Evolutionary conservation across 2,329 filamentous ascomycete species (phyloP).

Genomic region (Talaromyces rugulosus): DNA sequence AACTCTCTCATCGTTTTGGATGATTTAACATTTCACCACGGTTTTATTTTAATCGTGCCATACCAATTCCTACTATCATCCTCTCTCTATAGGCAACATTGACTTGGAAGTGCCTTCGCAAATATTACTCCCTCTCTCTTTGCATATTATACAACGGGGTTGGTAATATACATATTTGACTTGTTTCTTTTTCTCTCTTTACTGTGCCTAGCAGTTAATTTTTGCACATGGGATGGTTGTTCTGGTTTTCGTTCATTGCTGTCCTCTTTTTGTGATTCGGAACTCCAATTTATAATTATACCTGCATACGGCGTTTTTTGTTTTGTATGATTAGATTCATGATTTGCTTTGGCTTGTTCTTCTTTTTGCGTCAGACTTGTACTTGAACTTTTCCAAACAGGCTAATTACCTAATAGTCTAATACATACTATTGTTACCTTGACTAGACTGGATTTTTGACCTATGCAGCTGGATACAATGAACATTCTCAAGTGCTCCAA

Average conservation of each 20-base stretch:
- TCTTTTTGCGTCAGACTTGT: background rate
- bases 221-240: background rate
- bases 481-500: too few species aligned
- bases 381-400: background rate
- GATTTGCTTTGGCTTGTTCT: background rate
- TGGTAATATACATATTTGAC: background rate
- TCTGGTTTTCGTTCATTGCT: background rate
- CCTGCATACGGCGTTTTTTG: background rate
- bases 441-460: background rate
- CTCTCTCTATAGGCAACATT: background rate
- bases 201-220: background rate
- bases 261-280: background rate
- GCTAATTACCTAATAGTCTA: background rate
- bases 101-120: background rate
- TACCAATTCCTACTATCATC: background rate
- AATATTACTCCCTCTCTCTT: background rate
- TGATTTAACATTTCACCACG: background rate
- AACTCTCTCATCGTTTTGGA: conserved; percentile 9
- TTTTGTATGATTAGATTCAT: background rate
- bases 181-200: background rate
- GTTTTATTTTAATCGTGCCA: background rate
- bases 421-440: background rate
- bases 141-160: background rate
- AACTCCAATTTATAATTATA: background rate
- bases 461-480: background rate